A percentile compares a stretch with the other conserved stretches of the same genome.
These are phyloP conservation scores for Coelastrella sp. DNA, from an alignment of 139 green algal species.

Conservation along the genomic window DNA sequence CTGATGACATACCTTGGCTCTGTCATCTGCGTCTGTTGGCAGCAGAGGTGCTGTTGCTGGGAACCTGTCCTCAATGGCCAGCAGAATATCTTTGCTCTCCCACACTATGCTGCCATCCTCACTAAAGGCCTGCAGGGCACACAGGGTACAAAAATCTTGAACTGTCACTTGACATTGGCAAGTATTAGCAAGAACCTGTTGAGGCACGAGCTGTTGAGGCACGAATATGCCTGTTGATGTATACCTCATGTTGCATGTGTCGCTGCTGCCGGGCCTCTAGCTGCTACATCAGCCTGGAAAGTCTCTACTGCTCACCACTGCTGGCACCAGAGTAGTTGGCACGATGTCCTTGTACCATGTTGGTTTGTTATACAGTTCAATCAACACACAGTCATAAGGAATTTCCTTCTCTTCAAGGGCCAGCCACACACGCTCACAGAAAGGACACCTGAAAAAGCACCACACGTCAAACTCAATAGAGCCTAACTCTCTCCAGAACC, in stretches of 20 bases:
- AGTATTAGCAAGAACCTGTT: no score
- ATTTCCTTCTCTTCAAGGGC: slow-evolving; percentile 49
- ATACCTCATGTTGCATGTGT: background rate
- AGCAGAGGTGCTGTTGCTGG: slow-evolving; percentile 26
- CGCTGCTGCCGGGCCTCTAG: background rate
- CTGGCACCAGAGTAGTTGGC: slow-evolving; percentile 45
- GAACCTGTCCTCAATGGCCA: slow-evolving; percentile 43
- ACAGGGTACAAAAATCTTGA: background rate
- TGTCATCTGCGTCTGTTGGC: slow-evolving; percentile 26
- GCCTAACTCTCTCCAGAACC: no score
- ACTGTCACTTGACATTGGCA: no score
- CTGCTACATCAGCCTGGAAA: background rate
- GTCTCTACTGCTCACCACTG: slow-evolving; percentile 12
- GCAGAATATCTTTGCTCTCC: slow-evolving; percentile 49
- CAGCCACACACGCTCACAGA: slow-evolving; percentile 48
- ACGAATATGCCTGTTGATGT: background rate
- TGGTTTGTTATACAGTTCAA: slow-evolving; percentile 51
- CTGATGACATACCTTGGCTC: slow-evolving; percentile 13
- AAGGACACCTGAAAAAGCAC: slow-evolving; percentile 8
- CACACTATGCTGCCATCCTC: slow-evolving; percentile 42
- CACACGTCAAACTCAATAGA: no score
- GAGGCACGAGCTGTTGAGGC: no score
- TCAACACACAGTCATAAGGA: slow-evolving; percentile 45
- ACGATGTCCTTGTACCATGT: slow-evolving; percentile 50
- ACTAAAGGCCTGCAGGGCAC: slow-evolving; percentile 15